Conservation (phyloP, 2,329 filamentous ascomycete species). For the Colletotrichum sp. region DNA sequence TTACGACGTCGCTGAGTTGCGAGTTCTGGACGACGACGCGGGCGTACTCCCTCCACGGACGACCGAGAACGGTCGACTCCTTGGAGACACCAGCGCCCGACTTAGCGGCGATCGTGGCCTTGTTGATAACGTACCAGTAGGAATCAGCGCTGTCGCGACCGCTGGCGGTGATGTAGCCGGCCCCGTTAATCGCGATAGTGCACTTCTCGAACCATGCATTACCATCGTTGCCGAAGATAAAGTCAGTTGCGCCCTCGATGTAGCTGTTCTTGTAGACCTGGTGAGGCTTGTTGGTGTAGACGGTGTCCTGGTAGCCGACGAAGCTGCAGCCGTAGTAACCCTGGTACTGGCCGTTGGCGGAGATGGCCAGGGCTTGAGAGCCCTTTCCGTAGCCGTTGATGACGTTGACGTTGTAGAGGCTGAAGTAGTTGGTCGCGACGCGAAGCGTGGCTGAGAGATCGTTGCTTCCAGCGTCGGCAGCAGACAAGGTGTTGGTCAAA, state of each 20-base stretch:
- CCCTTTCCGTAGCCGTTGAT: constrained; percentile 51
- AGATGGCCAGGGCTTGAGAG: constrained; percentile 53
- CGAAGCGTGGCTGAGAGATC: constrained; percentile 57
- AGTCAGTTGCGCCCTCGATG: constrained; percentile 55
- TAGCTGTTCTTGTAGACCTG: constrained; percentile 51
- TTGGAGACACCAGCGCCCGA: constrained; percentile 38
- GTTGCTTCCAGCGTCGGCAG: constrained; percentile 54
- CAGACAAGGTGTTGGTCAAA: constrained; percentile 38
- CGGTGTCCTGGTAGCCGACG: constrained; percentile 55
- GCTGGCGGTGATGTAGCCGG: constrained; percentile 50
- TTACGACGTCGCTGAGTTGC: constrained; percentile 59
- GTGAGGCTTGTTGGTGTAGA: constrained; percentile 50
- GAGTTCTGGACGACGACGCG: constrained; percentile 55
- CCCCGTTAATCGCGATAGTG: constrained; percentile 38
- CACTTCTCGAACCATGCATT: constrained; percentile 48
- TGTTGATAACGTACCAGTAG: constrained; percentile 53
- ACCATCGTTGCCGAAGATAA: constrained; percentile 51
- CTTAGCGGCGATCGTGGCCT: constrained; percentile 43
- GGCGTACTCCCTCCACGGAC: constrained; percentile 52
- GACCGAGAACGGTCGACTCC: constrained; percentile 50
- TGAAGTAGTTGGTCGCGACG: constrained; percentile 53
- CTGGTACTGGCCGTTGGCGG: constrained; percentile 48
- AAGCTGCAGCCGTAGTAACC: constrained; percentile 54
- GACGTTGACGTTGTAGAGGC: constrained; percentile 67
- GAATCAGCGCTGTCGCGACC: constrained; percentile 43